Base-by-base conservation (phyloP, 805 yeast species). In the Candida loeiensis region DNA sequence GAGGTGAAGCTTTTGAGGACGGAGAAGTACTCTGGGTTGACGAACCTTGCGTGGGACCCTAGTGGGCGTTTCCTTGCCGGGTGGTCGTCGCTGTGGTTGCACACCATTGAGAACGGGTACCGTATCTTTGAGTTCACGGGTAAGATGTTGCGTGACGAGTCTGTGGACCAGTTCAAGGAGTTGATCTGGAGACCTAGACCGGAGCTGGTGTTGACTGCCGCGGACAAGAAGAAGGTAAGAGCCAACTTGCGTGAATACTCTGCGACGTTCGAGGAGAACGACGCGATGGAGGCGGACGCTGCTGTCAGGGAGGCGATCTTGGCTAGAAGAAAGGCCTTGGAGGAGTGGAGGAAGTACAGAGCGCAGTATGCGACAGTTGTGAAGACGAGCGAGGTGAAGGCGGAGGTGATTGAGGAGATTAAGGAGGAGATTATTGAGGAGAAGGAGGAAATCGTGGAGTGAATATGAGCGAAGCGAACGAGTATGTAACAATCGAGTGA, bases 171-270 rank as follows among this genome's bases (percentile, higher is more conserved):
- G 41, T 88, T 93, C 77, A 85, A 81, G 67, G 90, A 85, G 46
- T 86, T 91, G 56, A 72, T 79, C 46, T 93, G 99, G 99, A 85
- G 99, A 74, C 98, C 98, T 56, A 82, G 99, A 70, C 99, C 99
- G 37, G 78, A 77, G 14, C 74, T 89, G 2, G 64, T 82, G 49
- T 77, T 93, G 58, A 71, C 81, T 45, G 79, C 82, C 54, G 83
- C 79, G 50, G 95, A 87, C 63, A 79, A 79, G 72, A 87, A 88
- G 83, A 84, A 82, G 75, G 88, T 93, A 47, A 79, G 87, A 72
- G 85, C 86, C 84, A 84, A 84, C 70, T 69, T 91, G 71, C 79
- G 82, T 61, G 91, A 86, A 66, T 87, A 85, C 76, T 74, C 89
- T 53, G 93, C 93, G 30, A 89, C 87, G 66, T 93, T 90, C 69